Base-by-base conservation (phyloP, 768 basidiomycete species). In the Tylopilus subfusipes region DNA sequence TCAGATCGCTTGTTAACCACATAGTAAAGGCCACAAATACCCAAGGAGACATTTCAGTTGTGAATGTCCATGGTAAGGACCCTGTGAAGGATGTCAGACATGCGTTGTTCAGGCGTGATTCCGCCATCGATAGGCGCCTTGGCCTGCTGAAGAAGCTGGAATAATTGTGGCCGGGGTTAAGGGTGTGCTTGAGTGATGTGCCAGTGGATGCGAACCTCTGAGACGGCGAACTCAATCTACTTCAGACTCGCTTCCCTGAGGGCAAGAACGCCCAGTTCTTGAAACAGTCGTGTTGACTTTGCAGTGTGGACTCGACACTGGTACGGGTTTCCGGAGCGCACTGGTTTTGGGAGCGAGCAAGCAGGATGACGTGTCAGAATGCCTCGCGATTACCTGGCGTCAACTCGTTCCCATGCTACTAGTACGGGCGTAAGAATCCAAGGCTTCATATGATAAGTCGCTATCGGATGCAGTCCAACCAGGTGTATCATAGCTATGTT, bases 21-120 rank as follows among this genome's bases (percentile, higher is more conserved):
- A 19, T 14, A 40, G 39, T 8, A 49, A 12, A 43, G 39, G 42
- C 27, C 33, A 44, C 48, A 29, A 44, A 52, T 46, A 52, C 43
- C 11, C 8, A 19, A 36, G n/a, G 11, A 11, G 33, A 9, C 9
- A 34, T 13, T 27, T 18, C 27, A 21, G 21, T 8, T 34, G 33
- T 42, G 48, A 30, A 44, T 30, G 5, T 44, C 36, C 13, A 25
- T 22, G 24, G 8, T n/a, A 18, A 48, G 31, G 40, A 56, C 64
- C 64, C 58, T 65, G 55, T 33, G 16, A 36, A 14, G 16, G 18
- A 18, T 10, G 10, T 19, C 10, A 34, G 18, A 25, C 61, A 58
- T 49, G 64, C 30, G 48, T 54, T 31, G 19, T 49, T 43, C 63
- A 30, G 39, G 50, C 25, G 48, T 19, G 14, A 4, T 16, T 21